Percentiles rank a stretch among this genome's conserved stretches.
phyloP scores from a whole-genome alignment of 495 filamentous ascomycete genomes.

The Talaromyces stipitatus region DNA sequence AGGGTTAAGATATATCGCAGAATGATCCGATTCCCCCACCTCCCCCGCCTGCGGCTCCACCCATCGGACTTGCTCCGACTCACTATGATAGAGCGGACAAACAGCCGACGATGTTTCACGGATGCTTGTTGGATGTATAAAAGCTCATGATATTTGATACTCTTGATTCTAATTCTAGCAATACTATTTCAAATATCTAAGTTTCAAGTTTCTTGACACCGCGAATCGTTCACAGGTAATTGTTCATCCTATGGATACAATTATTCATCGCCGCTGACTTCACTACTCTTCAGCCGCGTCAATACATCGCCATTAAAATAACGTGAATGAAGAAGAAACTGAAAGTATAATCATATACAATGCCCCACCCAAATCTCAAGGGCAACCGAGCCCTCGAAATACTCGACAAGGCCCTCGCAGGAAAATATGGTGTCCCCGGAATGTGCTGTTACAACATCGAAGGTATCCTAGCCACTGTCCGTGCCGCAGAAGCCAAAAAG shows the following conservation, averaged over 20 bases:
- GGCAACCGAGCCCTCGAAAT: conserved; percentile 62
- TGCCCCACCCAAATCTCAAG: conserved; percentile 32
- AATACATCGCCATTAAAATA: background rate
- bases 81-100: background rate
- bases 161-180: background rate
- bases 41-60: background rate
- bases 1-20: background rate
- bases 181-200: too few species aligned
- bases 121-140: background rate
- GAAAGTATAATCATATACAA: conserved; percentile 17
- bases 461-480: conserved; percentile 70
- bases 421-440: conserved; percentile 63
- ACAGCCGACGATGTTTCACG: background rate
- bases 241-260: background rate
- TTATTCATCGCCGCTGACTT: background rate
- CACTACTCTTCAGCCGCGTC: too few species aligned
- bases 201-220: background rate
- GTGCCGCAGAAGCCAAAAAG: conserved; percentile 63
- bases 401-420: conserved; percentile 56
- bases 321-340: background rate
- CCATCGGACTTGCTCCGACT: conserved; percentile 5
- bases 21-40: background rate
- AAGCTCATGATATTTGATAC: too few species aligned
- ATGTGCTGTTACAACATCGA: conserved; percentile 87
- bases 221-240: background rate